These are phyloP conservation scores for Aspergillus carbonarius DNA, from an alignment of 2,329 filamentous ascomycete genomes.

Conservation along the genomic window DNA sequence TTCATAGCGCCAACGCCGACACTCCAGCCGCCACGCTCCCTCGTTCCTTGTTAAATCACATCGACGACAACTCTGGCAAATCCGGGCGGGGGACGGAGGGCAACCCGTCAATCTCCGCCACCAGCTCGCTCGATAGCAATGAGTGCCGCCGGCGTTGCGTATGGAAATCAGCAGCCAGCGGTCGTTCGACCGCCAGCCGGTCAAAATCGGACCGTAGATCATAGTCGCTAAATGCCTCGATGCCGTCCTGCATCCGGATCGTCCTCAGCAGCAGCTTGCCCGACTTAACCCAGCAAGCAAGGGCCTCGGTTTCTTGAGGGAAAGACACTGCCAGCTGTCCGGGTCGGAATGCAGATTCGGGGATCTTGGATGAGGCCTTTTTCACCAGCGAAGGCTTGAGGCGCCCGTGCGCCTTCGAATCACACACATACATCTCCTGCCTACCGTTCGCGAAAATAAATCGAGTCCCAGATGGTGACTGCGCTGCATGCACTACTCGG, in stretches of 20 bases:
- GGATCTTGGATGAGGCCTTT: constrained; percentile 32
- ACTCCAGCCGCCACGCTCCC: neutral
- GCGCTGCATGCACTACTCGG: constrained; percentile 34
- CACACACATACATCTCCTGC: constrained; percentile 37
- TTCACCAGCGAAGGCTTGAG: constrained; percentile 32
- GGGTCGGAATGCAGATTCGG: constrained; percentile 32
- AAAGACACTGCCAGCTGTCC: constrained; percentile 32
- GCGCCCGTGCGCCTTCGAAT: constrained; percentile 29
- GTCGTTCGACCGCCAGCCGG: constrained; percentile 23
- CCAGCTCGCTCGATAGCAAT: constrained; percentile 14
- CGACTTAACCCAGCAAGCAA: constrained; percentile 23
- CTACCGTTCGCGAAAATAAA: constrained; percentile 35
- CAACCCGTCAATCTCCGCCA: constrained; percentile 13
- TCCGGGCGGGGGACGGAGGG: constrained; percentile 15
- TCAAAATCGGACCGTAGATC: constrained; percentile 36
- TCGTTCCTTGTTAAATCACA: neutral
- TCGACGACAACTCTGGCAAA: constrained; percentile 20
- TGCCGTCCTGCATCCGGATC: constrained; percentile 23
- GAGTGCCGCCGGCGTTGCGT: constrained; percentile 15
- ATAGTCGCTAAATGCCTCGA: constrained; percentile 30
- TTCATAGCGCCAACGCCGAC: neutral
- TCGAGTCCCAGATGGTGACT: constrained; percentile 33
- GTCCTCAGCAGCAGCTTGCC: constrained; percentile 29
- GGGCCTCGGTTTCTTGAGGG: constrained; percentile 21
- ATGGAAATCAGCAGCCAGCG: constrained; percentile 11